These are phyloP conservation scores for Bretschneidera sinensis DNA, from an alignment of 345 rosid species.

Conservation along the genomic window DNA sequence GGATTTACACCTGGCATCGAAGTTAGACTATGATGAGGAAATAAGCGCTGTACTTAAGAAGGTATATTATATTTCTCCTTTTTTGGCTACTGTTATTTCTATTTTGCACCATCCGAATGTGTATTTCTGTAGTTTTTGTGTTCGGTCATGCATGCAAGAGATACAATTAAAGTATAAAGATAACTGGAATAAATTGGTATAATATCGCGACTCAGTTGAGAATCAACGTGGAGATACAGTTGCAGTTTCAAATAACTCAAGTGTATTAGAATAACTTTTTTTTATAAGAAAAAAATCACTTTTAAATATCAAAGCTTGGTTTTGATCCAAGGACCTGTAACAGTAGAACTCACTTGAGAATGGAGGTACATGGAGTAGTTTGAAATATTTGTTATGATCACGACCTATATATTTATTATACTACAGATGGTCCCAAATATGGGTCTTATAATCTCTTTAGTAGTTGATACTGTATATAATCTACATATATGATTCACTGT, in stretches of 20 bases:
- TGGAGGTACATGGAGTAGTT: background rate
- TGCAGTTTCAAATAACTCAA: no score
- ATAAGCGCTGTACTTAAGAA: constrained; percentile 72
- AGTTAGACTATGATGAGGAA: constrained; percentile 84
- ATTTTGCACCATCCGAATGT: background rate
- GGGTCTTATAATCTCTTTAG: background rate
- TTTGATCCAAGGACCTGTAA: background rate
- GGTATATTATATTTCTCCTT: constrained; percentile 39
- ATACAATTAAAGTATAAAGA: no score
- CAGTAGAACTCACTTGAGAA: background rate
- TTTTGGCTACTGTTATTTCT: background rate
- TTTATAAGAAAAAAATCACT: no score
- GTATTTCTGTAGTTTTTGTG: background rate
- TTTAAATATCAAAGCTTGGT: no score
- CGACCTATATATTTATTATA: background rate
- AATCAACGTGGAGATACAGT: no score
- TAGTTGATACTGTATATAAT: background rate
- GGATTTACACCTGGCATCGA: constrained; percentile 88
- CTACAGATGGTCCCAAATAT: background rate
- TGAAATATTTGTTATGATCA: no score
- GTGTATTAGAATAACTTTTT: no score
- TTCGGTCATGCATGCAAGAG: no score
- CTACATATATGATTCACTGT: background rate
- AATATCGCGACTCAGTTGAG: no score
- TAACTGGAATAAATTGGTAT: no score